Conservation (phyloP, 208 protist species). For the Leishmania lainsoni region DNA sequence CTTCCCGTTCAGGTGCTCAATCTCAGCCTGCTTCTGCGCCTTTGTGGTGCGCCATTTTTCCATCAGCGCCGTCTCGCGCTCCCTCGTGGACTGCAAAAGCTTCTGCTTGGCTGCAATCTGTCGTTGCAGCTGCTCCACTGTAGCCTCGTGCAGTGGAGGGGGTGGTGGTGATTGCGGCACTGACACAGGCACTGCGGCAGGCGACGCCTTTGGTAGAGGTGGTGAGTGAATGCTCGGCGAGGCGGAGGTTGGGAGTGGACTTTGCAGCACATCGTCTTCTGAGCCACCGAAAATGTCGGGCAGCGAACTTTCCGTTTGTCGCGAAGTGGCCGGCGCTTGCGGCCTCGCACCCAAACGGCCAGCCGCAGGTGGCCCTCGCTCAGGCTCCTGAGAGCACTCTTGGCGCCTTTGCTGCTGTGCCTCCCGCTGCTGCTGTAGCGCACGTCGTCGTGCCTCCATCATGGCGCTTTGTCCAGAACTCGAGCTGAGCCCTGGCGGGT, state of each 20-base stretch:
- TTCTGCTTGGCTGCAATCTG: conserved; percentile 71
- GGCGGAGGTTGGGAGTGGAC: not conserved
- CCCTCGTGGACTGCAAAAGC: conserved; percentile 41
- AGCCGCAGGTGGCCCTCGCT: not conserved
- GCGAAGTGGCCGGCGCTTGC: not conserved
- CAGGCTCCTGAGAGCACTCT: not conserved
- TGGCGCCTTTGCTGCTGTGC: conserved; percentile 28
- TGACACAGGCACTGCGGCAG: not conserved
- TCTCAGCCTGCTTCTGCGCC: conserved; percentile 72
- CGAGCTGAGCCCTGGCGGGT: not conserved
- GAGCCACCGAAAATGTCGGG: conserved; percentile 24
- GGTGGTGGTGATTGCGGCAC: not conserved
- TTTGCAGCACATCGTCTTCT: conserved; percentile 6
- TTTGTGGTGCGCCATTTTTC: conserved; percentile 69
- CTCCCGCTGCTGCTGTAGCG: conserved; percentile 60
- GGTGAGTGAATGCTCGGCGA: not conserved
- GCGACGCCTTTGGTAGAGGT: not conserved
- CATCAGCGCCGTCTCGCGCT: conserved; percentile 57
- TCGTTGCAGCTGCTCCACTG: conserved; percentile 51
- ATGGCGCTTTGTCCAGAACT: conserved; percentile 45
- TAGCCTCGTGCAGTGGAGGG: conserved; percentile 35
- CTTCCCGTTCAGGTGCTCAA: conserved; percentile 63
- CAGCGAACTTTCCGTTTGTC: conserved; percentile 21
- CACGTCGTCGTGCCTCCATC: conserved; percentile 61
- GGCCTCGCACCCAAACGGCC: not conserved